Conservation (phyloP, 2,329 filamentous ascomycete species). For the Plectosphaerella sp. region DNA sequence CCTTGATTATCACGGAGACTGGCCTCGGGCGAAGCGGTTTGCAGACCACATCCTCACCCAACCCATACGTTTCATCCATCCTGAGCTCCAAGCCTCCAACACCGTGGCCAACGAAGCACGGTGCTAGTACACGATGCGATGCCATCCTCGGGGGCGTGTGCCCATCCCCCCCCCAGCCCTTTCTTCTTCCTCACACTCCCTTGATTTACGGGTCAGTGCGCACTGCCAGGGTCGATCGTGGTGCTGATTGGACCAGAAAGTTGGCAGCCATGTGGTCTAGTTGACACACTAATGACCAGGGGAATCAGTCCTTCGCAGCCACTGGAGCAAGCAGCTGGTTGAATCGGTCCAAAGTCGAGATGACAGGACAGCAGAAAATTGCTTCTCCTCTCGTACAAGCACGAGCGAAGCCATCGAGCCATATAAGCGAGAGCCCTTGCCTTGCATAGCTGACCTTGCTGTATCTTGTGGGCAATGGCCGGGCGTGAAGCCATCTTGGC, state of each 20-base stretch:
- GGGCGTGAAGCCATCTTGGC: too few species aligned
- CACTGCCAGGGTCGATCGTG: not conserved
- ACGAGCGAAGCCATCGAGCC: too few species aligned
- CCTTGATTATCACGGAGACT: too few species aligned
- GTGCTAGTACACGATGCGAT: conserved; percentile 3
- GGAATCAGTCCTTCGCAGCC: too few species aligned
- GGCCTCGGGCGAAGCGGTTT: not conserved
- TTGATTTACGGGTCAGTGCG: not conserved
- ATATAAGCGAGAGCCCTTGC: too few species aligned
- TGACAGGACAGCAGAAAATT: too few species aligned
- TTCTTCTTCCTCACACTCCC: not conserved
- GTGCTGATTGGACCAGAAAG: not conserved
- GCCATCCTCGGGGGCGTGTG: not conserved
- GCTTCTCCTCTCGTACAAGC: too few species aligned
- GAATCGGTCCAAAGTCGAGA: too few species aligned
- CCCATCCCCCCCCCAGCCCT: conserved; percentile 1
- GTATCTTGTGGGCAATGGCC: too few species aligned
- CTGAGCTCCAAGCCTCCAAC: not conserved
- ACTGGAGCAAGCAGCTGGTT: too few species aligned
- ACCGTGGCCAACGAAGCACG: not conserved
- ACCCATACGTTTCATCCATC: not conserved
- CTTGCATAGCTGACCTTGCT: too few species aligned
- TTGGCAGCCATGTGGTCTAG: not conserved
- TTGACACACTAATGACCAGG: not conserved
- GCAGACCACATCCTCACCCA: not conserved